Base-by-base conservation (phyloP, 495 filamentous ascomycete genomes). In the Aspergillus hancockii region DNA sequence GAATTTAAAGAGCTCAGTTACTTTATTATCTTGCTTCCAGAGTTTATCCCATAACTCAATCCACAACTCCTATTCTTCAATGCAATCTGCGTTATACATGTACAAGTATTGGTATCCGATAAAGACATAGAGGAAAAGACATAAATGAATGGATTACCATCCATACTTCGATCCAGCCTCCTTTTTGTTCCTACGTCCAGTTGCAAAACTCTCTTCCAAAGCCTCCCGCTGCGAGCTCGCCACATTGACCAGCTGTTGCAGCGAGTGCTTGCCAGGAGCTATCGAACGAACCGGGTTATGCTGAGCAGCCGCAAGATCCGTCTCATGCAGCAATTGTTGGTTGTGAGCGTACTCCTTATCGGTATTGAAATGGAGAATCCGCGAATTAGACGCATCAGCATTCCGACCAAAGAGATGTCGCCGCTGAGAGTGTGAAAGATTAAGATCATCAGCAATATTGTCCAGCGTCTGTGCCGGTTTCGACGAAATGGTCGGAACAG, bases 201-300 rank as follows among this genome's bases (percentile, higher is more conserved):
- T 73, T 5, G 90, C 90, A 77, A 95, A 97, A 67, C 86, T 89
- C 70, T 97, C 92, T 71, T 96, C 91, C 67, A 97, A 74, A 8
- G 90, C 90, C 6, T 90, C 88, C 71, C 85, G 86, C 76, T 97
- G 91, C 54, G 73, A 87, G 63, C 82, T 86, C 18, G 87, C 92
- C 58, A 86, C 88, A 74, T 84, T 91, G 63, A 97, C 89, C 70
- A 97, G 77, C 75, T 96, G 91, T 65, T 89, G 86, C 68, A 97
- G 78, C 50, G 83, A 91, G 71, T 95, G 91, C 74, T 96, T 96
- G 50, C 91, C 92, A 1, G 91, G 86, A n/a, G 88, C 86, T 67
- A 97, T 90, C 6, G 89, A 76, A 58, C 90, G 85, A 22, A 97
- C 88, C 3, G 92, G 90, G 60, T 93, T 92, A 67, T 93, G 90